Conservation (phyloP, 331 rosid genomes). For the Pyracantha coccinea region DNA sequence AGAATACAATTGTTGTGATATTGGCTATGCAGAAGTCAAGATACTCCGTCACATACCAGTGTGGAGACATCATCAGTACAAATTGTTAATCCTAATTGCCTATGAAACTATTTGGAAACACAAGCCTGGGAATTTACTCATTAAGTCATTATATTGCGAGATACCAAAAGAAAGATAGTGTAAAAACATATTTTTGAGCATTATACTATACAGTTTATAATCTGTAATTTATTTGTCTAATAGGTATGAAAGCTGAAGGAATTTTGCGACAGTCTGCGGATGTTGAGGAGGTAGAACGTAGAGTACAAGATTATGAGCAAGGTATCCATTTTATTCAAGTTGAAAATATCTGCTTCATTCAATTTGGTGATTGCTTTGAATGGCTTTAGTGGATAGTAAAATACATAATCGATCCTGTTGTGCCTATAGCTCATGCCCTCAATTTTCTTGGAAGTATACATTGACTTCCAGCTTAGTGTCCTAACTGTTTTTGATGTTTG, state of each 20-base stretch:
- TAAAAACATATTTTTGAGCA: background rate
- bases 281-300: slow-evolving; percentile 94
- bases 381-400: background rate
- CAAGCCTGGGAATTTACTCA: background rate
- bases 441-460: background rate
- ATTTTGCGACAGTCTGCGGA: slow-evolving; percentile 96
- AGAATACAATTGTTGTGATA: background rate
- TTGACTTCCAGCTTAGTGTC: background rate
- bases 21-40: background rate
- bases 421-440: background rate
- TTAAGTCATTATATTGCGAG: background rate
- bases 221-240: slow-evolving; percentile 3
- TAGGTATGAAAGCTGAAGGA: slow-evolving; percentile 85
- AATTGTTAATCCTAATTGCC: background rate
- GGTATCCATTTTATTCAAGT: slow-evolving; percentile 34
- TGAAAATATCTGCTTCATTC: slow-evolving; percentile 2
- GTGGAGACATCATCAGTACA: background rate
- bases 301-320: slow-evolving; percentile 96
- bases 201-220: background rate
- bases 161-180: background rate
- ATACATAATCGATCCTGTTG: background rate
- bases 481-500: slow-evolving; percentile 13
- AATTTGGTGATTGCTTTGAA: background rate
- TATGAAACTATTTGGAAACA: background rate
- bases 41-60: background rate